Evolutionary conservation across 805 yeast genomes (phyloP).

Genomic region (Metschnikowia cerradonensis): DNA sequence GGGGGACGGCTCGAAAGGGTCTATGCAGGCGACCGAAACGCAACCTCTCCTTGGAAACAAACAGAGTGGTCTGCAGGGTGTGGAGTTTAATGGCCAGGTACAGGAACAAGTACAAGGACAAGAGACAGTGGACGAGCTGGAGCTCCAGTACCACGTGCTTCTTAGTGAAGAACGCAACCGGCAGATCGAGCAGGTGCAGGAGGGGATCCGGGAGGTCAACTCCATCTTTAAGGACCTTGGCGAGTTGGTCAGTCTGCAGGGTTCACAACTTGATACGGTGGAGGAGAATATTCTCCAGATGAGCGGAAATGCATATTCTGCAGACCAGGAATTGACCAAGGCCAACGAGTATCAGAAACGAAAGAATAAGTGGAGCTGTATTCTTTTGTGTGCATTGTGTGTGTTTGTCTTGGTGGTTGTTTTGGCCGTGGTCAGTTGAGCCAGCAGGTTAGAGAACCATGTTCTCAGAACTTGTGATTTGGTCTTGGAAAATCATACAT

Average conservation of each 20-base stretch:
- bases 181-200: constrained; percentile 67
- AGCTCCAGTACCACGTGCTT: constrained; percentile 59
- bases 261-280: constrained; percentile 75
- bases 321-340: constrained; percentile 62
- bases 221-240: constrained; percentile 80
- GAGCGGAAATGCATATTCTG: constrained; percentile 62
- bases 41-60: too few relatives aligned
- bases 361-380: constrained; percentile 71
- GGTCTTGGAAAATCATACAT: too few relatives aligned
- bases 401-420: constrained; percentile 57
- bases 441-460: too few relatives aligned
- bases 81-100: too few relatives aligned
- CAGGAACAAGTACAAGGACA: constrained; percentile 30
- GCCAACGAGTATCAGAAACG: constrained; percentile 73
- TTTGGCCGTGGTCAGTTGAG: constrained; percentile 47
- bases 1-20: neutral
- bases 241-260: constrained; percentile 76
- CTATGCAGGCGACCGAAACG: too few relatives aligned
- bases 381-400: constrained; percentile 54
- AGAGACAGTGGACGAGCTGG: constrained; percentile 41
- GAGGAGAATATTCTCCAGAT: constrained; percentile 72
- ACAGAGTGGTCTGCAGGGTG: too few relatives aligned
- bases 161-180: constrained; percentile 69
- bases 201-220: constrained; percentile 81
- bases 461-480: too few relatives aligned